Evolutionary conservation across 2,329 filamentous ascomycete species (phyloP).

Genomic region (Curvularia sp.): DNA sequence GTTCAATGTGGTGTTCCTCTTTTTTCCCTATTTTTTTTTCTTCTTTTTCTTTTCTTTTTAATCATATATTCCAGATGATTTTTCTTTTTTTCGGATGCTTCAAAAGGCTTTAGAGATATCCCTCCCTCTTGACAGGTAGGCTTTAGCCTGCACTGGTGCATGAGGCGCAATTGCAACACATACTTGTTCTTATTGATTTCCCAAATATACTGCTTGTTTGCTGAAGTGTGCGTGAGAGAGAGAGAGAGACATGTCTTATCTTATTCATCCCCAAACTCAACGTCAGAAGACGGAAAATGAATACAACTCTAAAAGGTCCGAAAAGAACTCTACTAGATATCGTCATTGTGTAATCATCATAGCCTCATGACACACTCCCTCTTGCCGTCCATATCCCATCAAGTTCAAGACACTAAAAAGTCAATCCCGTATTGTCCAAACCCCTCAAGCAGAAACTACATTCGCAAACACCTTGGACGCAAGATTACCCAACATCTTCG

Average conservation of each 20-base stretch:
- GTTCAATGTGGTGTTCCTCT: background rate
- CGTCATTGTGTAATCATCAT: conserved; percentile 13
- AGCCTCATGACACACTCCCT: conserved; percentile 1
- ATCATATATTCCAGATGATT: no score
- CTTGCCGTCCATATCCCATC: no score
- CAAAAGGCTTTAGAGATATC: conserved; percentile 17
- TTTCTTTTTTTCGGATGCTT: background rate
- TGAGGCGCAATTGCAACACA: conserved; percentile 1
- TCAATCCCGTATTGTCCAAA: background rate
- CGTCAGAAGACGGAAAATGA: no score
- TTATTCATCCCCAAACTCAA: background rate
- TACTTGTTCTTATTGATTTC: background rate
- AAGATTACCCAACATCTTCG: conserved; percentile 80
- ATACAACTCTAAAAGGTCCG: background rate
- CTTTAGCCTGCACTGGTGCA: background rate
- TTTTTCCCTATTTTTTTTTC: background rate
- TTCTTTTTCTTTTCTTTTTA: background rate
- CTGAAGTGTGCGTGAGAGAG: no score
- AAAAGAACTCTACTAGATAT: conserved; percentile 23
- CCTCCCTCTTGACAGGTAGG: conserved; percentile 3
- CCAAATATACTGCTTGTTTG: background rate
- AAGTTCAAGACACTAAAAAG: no score
- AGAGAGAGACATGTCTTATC: background rate
- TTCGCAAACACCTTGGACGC: conserved; percentile 87
- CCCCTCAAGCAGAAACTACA: conserved; percentile 58